Percentiles rank a stretch among this genome's conserved stretches.
These are phyloP conservation scores for Cyberlindnera saturnus DNA, from an alignment of 805 yeast genomes.

Conservation along the genomic window DNA sequence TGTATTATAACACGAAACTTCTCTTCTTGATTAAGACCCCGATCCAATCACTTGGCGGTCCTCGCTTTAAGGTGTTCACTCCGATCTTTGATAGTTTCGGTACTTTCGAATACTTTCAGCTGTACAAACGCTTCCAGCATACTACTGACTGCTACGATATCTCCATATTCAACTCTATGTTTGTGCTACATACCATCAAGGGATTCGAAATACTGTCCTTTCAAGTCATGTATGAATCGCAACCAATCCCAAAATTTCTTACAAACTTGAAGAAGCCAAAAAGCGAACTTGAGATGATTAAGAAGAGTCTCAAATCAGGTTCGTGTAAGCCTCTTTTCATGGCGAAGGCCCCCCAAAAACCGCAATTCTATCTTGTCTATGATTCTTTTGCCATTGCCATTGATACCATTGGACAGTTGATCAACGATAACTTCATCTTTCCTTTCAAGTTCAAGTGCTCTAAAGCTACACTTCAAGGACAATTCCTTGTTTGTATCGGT, in stretches of 20 bases:
- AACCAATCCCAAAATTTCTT: slow-evolving; percentile 49
- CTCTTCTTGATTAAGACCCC: slow-evolving; percentile 49
- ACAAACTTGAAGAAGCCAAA: slow-evolving; percentile 20
- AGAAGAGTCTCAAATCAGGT: slow-evolving; percentile 32
- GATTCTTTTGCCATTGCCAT: slow-evolving; percentile 64
- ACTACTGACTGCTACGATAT: slow-evolving; percentile 55
- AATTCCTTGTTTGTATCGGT: slow-evolving; percentile 47
- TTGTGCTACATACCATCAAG: slow-evolving; percentile 59
- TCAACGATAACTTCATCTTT: slow-evolving; percentile 32
- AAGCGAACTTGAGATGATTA: slow-evolving; percentile 32
- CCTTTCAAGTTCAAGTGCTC: slow-evolving; percentile 37
- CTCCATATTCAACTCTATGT: slow-evolving; percentile 57
- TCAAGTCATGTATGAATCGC: slow-evolving; percentile 46
- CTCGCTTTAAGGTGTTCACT: slow-evolving; percentile 50
- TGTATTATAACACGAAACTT: slow-evolving; percentile 55
- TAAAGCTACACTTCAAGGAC: slow-evolving; percentile 35
- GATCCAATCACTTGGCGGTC: slow-evolving; percentile 32
- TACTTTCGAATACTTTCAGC: slow-evolving; percentile 36
- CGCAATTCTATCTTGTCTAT: slow-evolving; percentile 57
- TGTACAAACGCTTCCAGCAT: slow-evolving; percentile 41
- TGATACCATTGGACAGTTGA: slow-evolving; percentile 50
- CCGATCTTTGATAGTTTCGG: slow-evolving; percentile 50
- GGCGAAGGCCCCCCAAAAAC: slow-evolving; percentile 49
- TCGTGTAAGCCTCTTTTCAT: slow-evolving; percentile 50
- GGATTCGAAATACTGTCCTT: slow-evolving; percentile 64